Base-by-base conservation (phyloP, 495 filamentous ascomycete genomes). In the Tuber calosporum region DNA sequence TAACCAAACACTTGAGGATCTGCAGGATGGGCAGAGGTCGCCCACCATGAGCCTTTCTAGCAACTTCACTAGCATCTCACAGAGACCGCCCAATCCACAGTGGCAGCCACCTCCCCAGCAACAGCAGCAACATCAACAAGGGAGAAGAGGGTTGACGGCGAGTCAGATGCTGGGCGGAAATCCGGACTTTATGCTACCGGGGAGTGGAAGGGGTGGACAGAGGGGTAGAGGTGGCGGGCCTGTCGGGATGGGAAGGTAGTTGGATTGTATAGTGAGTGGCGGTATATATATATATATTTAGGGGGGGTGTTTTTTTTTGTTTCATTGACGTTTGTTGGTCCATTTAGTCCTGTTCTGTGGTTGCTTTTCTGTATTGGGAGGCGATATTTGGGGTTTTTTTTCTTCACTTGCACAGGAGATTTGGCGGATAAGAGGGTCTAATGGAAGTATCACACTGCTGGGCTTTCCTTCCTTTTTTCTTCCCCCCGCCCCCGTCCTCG, bases 41-140 rank as follows among this genome's bases (percentile, higher is more conserved):
- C 92, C 92, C 70, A 88, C 92, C 67, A 87, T 90, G 77, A 92
- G 89, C 73, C 92, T 94, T 74, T 85, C 87, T 41, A 92, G 89
- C 72, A 89, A 90, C 73, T 96, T 94, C 84, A 96, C 93, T 19
- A 92, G 90, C 37, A 89, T 97, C 58, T 92, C 89, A 0, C 91
- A 96, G 83, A 87, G 93, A 38, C 89, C 90, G n/a, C 83, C 95
- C 30, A 97, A 97, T 81, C 93, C 93, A 5, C 88, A 89, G 42
- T 97, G 93, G 93, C 82, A 91, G 83, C 75, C 72, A 5, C 76
- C 53, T 34, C 53, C 80, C 83, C 68, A 71, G 26, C 79, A 80
- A 36, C 72, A 81, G 69, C 78, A 42, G 69, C 78, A 42, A 73
- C 75, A 34, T 71, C 75, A 73, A 77, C 80, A 80, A 79, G 83